Base-by-base conservation (phyloP, 2,329 filamentous ascomycete genomes). In the Arthrobotrys entomopaga region DNA sequence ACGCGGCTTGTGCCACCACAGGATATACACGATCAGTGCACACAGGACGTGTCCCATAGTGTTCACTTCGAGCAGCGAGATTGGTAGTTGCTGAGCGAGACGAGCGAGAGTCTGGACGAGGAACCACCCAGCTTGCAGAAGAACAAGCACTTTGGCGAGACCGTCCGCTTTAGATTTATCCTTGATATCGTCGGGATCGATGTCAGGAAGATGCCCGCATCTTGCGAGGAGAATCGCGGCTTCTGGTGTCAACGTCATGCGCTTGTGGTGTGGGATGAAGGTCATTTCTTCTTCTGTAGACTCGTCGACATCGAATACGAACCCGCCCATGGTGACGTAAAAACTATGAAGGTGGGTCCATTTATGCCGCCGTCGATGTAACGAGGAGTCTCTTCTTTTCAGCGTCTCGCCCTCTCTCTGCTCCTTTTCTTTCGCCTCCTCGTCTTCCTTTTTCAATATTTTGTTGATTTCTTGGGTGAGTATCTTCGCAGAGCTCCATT, bases 261-360 rank as follows among this genome's bases (percentile, higher is more conserved):
- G 38, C 8, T 34, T 66, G 24, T 61, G 58, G n/a, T 61, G 46
- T 15, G 52, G 63, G 34, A 54, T 50, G 16, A 50, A 54, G n/a
- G 48, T 56, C 48, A 66, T 58, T 19, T 42, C 29, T 58, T 59
- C 53, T 40, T 57, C 54, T 11, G 63, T 29, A 11, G 54, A 54
- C 10, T 56, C 50, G 16, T 50, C 42, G 16, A 58, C 20, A 19
- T 66, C 63, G 42, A 66, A 26, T 13, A 58, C 67, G 29, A 77
- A 78, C 4, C 75, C 77, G 42, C 75, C 77, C 60, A 73, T 76
- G 40, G 54, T 66, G 29, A 75, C 77, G 48, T 77, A 78, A 64
- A 77, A 78, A 52, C 77, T 76, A 43, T 77, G 77, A 7, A 71
- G 49, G 11, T 65, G 66, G 22, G 77, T 77, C 77, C 74, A 78